Base-by-base conservation (phyloP, 2,329 filamentous ascomycete genomes). In the Cytospora piceicola region DNA sequence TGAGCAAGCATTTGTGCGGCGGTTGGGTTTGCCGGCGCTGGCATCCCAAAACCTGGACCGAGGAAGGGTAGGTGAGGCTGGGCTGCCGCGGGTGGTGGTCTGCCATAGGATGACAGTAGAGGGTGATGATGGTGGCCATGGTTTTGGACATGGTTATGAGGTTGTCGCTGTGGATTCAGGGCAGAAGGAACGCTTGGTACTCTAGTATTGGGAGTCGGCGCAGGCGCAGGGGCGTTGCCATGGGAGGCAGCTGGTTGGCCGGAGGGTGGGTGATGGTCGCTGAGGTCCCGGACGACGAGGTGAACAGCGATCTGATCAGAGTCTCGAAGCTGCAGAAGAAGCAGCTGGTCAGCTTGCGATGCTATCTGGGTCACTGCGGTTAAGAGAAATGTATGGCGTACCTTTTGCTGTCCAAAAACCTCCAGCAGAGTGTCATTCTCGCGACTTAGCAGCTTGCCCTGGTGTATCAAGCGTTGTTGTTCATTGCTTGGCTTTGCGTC, bases 401-500 rank as follows among this genome's bases (percentile, higher is more conserved):
- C 85, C 61, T 78, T 75, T 67, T 86, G 82, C 64, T 81, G 77
- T 3, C 86, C 85, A 71, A 89, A 85, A 3, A 89, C 75, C 46
- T 86, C 81, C 29, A 81, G 72, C 76, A 90, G 77, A 20, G 82
- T 87, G 65, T 87, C 84, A 14, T 77, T 75, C 46, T 88, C 85
- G 58, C 81, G 81, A 34, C 78, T 73, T 57, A 89, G 76, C 56
- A 87, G 79, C 42, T 85, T 82, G 0, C 87, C 87, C 52, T 83
- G 80, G 71, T 89, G 82, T 46, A 90, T 89, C 66, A 90, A 75
- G 52, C 87, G 80, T 73, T 89, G 85, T 39, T 82, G 79, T 39
- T 85, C 81, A 67, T 86, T 80, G 20, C 79, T 70, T 4, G 86
- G 85, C 60, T 80, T 82, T 54, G 82, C 73, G 29, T 79, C 75